phyloP scores from a whole-genome alignment of 306 rosid species.

The Ormosia semicastrata region DNA sequence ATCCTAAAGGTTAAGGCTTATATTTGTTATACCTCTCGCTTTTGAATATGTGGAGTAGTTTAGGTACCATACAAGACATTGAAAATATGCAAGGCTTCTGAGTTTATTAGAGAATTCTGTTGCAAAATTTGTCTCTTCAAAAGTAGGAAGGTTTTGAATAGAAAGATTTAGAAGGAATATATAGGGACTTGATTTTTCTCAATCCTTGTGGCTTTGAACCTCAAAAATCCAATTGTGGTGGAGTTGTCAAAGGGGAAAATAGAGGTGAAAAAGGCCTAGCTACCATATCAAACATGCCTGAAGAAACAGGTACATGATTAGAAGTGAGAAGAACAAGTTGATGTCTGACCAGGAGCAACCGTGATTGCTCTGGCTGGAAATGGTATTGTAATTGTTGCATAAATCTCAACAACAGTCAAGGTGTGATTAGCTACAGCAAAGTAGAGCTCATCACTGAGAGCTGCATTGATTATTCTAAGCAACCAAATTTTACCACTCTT shows the following conservation, averaged over 20 bases:
- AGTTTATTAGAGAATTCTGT: slow-evolving; percentile 32
- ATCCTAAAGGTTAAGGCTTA: slow-evolving; percentile 72
- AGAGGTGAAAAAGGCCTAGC: slow-evolving; percentile 33
- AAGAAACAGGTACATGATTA: too few relatives aligned
- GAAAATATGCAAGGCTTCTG: slow-evolving; percentile 51
- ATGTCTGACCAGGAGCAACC: slow-evolving; percentile 72
- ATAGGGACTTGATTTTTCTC: background rate
- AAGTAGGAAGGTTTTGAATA: slow-evolving; percentile 44
- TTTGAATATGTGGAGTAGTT: slow-evolving; percentile 29
- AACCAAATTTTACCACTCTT: slow-evolving; percentile 56
- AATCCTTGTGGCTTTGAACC: slow-evolving; percentile 32
- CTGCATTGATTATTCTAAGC: slow-evolving; percentile 68
- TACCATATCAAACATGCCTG: too few relatives aligned
- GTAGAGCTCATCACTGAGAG: slow-evolving; percentile 60
- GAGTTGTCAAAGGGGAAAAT: slow-evolving; percentile 57
- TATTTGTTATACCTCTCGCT: slow-evolving; percentile 31
- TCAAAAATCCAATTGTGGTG: slow-evolving; percentile 55
- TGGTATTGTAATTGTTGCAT: slow-evolving; percentile 62
- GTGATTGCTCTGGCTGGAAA: slow-evolving; percentile 59
- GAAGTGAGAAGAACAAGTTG: slow-evolving; percentile 48
- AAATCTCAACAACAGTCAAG: slow-evolving; percentile 56
- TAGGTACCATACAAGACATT: slow-evolving; percentile 56
- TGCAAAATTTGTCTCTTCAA: slow-evolving; percentile 50
- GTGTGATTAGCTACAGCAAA: slow-evolving; percentile 56
- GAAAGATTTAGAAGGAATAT: slow-evolving; percentile 6